Evolutionary conservation across 2,329 filamentous ascomycete species (phyloP).

Genomic region (Pyricularia sp.): DNA sequence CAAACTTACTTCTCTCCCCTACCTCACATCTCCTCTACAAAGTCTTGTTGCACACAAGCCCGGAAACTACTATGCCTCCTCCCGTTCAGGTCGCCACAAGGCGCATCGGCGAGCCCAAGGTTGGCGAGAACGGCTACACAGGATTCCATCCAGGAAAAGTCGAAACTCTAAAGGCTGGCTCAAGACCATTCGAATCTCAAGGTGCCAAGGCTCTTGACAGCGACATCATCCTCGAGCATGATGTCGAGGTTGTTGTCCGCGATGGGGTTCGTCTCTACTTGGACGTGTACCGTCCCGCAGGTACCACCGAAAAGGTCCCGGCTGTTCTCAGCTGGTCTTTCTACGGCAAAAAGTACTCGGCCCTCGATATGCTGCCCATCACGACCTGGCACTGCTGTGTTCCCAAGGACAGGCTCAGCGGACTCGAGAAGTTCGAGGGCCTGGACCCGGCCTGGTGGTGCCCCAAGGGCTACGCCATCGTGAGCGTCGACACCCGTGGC

Average conservation of each 20-base stretch:
- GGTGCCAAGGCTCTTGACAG: slow-evolving; percentile 19
- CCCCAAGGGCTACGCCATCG: slow-evolving; percentile 15
- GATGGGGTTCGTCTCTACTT: slow-evolving; percentile 27
- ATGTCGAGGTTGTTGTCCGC: slow-evolving; percentile 24
- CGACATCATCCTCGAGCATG: slow-evolving; percentile 25
- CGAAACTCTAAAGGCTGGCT: slow-evolving; percentile 22
- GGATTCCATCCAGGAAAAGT: slow-evolving; percentile 22
- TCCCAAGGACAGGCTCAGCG: slow-evolving; percentile 10
- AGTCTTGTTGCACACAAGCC: not conserved
- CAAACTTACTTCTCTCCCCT: not conserved
- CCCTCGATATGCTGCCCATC: slow-evolving; percentile 23
- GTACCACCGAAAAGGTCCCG: slow-evolving; percentile 21
- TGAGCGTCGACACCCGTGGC: slow-evolving; percentile 17
- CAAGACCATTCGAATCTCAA: slow-evolving; percentile 14
- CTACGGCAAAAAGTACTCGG: slow-evolving; percentile 31
- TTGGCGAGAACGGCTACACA: slow-evolving; percentile 26
- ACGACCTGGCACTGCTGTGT: slow-evolving; percentile 25
- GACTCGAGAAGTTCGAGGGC: slow-evolving; percentile 17
- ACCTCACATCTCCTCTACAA: not conserved
- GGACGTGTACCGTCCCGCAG: slow-evolving; percentile 29
- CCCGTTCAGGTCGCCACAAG: slow-evolving; percentile 10
- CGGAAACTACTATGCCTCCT: slow-evolving; percentile 6
- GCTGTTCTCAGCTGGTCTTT: slow-evolving; percentile 29
- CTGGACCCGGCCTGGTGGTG: slow-evolving; percentile 18
- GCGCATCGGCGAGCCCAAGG: slow-evolving; percentile 15